Evolutionary conservation across 805 yeast genomes (phyloP).

Genomic region (Candida boidinii): DNA sequence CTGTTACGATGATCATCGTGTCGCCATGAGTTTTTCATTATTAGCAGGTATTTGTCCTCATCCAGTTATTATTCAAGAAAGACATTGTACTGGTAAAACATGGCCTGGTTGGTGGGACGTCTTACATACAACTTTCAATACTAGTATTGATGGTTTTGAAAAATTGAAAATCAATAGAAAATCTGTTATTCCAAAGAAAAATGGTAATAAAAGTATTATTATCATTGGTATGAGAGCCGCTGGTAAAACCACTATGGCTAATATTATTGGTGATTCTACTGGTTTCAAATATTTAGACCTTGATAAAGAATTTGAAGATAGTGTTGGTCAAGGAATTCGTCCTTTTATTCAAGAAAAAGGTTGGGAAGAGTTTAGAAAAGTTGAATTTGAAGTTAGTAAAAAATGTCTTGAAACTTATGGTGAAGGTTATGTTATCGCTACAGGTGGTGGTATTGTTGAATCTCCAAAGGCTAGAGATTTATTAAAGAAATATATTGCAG

Average conservation of each 20-base stretch:
- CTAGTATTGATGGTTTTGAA: conserved; percentile 65
- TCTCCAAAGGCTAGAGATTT: conserved; percentile 53
- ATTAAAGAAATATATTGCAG: conserved; percentile 43
- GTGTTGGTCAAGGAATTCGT: conserved; percentile 42
- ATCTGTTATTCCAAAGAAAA: conserved; percentile 17
- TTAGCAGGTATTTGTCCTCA: conserved; percentile 59
- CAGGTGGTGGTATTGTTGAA: conserved; percentile 97
- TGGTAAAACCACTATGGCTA: conserved; percentile 83
- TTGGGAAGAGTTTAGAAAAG: conserved; percentile 80
- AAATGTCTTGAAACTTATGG: conserved; percentile 33
- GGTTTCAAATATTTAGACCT: conserved; percentile 69
- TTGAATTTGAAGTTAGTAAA: conserved; percentile 51
- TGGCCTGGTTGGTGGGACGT: conserved; percentile 99
- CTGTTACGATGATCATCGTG: conserved; percentile 93
- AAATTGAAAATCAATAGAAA: conserved; percentile 10
- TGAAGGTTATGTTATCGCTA: conserved; percentile 64
- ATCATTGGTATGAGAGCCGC: conserved; percentile 98
- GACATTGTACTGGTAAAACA: conserved; percentile 92
- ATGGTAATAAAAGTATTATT: conserved; percentile 51
- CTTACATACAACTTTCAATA: conserved; percentile 60
- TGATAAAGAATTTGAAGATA: conserved; percentile 62
- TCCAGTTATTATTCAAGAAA: conserved; percentile 70
- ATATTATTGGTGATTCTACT: conserved; percentile 63
- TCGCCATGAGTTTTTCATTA: conserved; percentile 93
- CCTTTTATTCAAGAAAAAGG: conserved; percentile 56